These are phyloP conservation scores for Pythium rhizo-oryzae DNA, from an alignment of 352 stramenopile genomes.

Conservation along the genomic window DNA sequence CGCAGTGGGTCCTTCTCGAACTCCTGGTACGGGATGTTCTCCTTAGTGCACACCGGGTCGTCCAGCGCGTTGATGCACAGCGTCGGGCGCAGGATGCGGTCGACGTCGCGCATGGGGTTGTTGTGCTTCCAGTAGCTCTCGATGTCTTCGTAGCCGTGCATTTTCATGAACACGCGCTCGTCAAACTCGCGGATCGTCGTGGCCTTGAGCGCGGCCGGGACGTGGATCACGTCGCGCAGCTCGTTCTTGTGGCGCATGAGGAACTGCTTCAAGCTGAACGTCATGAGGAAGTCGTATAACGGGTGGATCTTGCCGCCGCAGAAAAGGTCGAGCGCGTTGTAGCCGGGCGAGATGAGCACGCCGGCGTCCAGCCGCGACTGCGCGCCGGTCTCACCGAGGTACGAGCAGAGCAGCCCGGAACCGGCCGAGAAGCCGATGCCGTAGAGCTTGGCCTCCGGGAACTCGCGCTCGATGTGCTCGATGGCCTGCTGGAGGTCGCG, in stretches of 20 bases:
- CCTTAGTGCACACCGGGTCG: constrained; percentile 76
- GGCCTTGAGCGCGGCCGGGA: constrained; percentile 46
- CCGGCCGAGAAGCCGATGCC: constrained; percentile 78
- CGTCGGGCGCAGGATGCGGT: constrained; percentile 56
- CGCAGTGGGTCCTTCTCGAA: constrained; percentile 53
- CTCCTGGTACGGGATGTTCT: constrained; percentile 63
- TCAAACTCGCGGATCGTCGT: constrained; percentile 74
- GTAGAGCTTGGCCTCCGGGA: constrained; percentile 52
- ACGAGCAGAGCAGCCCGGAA: constrained; percentile 67
- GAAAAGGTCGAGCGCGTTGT: constrained; percentile 78
- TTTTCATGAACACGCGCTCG: constrained; percentile 76
- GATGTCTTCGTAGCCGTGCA: constrained; percentile 72
- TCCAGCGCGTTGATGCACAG: constrained; percentile 80
- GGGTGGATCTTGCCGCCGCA: constrained; percentile 62
- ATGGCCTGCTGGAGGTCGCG: constrained; percentile 62
- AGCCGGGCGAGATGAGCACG: constrained; percentile 76
- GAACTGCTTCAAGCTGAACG: constrained; percentile 73
- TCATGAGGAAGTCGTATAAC: constrained; percentile 82
- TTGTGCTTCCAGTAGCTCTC: constrained; percentile 73
- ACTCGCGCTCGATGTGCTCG: constrained; percentile 46
- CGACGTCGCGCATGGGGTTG: constrained; percentile 72
- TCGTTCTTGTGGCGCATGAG: constrained; percentile 51
- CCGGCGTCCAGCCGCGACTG: constrained; percentile 53
- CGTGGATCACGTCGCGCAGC: constrained; percentile 51
- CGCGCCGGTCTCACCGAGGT: constrained; percentile 64